A percentile compares a stretch with the other conserved stretches of the same genome.
Evolutionary conservation across 345 rosid species (phyloP).

Genomic region (Pistacia vera): DNA sequence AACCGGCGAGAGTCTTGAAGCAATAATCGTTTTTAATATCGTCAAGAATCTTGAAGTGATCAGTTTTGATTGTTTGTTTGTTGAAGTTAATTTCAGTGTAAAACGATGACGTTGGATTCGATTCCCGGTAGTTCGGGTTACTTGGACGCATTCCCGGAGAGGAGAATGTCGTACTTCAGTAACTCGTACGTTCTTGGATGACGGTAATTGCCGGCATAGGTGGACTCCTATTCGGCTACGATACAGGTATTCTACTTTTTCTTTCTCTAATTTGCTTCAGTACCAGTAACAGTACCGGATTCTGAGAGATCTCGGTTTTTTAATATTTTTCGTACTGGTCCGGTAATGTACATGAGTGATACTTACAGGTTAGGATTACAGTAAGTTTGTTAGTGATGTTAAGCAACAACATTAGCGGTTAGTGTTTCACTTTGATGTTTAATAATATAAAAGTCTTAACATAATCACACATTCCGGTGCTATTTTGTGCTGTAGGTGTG

Average conservation of each 20-base stretch:
- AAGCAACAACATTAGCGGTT: not conserved
- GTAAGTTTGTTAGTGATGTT: not conserved
- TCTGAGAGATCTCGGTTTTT: too few species aligned
- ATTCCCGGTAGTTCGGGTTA: slow-evolving; percentile 95
- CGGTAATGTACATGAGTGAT: too few species aligned
- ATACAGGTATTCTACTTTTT: slow-evolving; percentile 61
- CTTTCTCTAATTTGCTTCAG: not conserved
- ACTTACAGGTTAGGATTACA: too few species aligned
- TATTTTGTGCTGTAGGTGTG: too few species aligned
- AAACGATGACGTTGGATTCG: slow-evolving; percentile 55
- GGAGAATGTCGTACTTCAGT: slow-evolving; percentile 87
- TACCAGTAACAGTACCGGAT: too few species aligned
- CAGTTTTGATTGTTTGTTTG: not conserved
- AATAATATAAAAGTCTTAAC: too few species aligned
- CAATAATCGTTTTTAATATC: too few species aligned
- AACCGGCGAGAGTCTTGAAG: not conserved
- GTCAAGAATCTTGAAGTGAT: not conserved
- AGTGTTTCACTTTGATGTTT: not conserved
- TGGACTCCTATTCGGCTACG: slow-evolving; percentile 94
- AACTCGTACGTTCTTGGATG: slow-evolving; percentile 63
- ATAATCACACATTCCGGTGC: not conserved
- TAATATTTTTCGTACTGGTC: too few species aligned
- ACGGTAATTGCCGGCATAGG: slow-evolving; percentile 89
- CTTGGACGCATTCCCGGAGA: slow-evolving; percentile 84
- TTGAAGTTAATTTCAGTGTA: not conserved